Conservation (phyloP, 768 basidiomycete species). For the Hygrophorus pudorinus region DNA sequence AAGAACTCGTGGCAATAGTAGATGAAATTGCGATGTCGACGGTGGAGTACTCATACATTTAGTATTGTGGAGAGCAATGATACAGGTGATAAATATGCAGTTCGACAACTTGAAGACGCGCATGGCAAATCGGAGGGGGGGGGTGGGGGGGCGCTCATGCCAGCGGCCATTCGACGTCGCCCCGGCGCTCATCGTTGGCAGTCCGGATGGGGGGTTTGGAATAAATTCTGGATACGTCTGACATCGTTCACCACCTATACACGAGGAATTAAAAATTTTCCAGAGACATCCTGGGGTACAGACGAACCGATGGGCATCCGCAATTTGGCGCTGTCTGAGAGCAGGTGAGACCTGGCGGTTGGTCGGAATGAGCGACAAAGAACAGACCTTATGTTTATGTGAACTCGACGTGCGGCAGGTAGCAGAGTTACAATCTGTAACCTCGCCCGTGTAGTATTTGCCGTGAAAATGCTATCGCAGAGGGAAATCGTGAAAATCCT, state of each 20-base stretch:
- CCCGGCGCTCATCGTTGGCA: conserved; percentile 22
- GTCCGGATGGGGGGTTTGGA: conserved; percentile 32
- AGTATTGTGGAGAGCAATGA: neutral
- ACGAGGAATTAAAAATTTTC: neutral
- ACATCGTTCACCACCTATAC: conserved; percentile 28
- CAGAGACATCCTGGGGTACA: neutral
- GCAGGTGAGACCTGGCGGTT: too few species aligned
- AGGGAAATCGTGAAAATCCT: neutral
- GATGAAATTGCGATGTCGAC: too few species aligned
- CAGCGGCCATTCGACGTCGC: too few species aligned
- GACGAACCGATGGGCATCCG: conserved; percentile 30
- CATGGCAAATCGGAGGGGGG: too few species aligned
- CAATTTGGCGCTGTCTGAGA: conserved; percentile 25
- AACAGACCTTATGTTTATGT: conserved; percentile 29
- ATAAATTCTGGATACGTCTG: conserved; percentile 36
- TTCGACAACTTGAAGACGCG: neutral
- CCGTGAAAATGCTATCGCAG: conserved; percentile 34
- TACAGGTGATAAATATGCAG: neutral
- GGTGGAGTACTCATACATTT: neutral
- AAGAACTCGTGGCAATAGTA: too few species aligned
- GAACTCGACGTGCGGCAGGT: conserved; percentile 29
- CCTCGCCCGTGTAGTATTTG: conserved; percentile 37
- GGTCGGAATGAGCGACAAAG: too few species aligned
- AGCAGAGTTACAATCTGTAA: conserved; percentile 26
- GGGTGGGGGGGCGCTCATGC: too few species aligned